Evolutionary conservation across 1,139 yeast genomes (phyloP).

Genomic region (Magnusiomyces clavatus): DNA sequence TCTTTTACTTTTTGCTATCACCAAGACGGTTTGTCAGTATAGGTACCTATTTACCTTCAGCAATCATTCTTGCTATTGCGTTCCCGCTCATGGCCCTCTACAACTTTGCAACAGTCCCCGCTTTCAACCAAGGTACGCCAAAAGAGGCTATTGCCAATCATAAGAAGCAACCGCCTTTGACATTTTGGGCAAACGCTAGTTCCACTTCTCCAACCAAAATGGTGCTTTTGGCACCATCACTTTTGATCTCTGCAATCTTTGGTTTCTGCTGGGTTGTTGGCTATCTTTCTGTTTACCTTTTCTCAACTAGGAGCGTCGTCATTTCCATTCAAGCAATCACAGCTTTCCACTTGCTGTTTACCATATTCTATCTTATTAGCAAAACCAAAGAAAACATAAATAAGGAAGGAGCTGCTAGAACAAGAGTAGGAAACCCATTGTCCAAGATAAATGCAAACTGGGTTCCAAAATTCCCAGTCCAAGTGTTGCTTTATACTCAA

Average conservation of each 20-base stretch:
- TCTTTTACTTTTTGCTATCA: slow-evolving; percentile 77
- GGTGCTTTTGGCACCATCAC: slow-evolving; percentile 16
- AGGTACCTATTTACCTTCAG: slow-evolving; percentile 88
- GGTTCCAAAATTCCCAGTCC: slow-evolving; percentile 18
- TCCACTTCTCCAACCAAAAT: not conserved
- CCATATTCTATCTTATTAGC: not conserved
- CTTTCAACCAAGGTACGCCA: slow-evolving; percentile 8
- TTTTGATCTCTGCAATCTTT: slow-evolving; percentile 20
- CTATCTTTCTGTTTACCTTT: slow-evolving; percentile 16
- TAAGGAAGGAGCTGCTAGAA: not conserved
- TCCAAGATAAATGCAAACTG: not conserved
- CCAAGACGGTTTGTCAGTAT: slow-evolving; percentile 82
- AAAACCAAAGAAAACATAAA: not conserved
- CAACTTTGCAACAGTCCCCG: slow-evolving; percentile 20
- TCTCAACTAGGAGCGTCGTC: slow-evolving; percentile 12
- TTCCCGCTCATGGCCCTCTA: slow-evolving; percentile 68
- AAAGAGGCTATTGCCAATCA: slow-evolving; percentile 4
- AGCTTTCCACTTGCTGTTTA: slow-evolving; percentile 4
- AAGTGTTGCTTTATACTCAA: slow-evolving; percentile 19
- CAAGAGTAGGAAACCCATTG: not conserved
- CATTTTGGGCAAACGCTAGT: not conserved
- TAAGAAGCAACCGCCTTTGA: not conserved
- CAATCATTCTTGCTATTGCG: slow-evolving; percentile 61
- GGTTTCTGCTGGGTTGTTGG: slow-evolving; percentile 19
- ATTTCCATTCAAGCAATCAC: slow-evolving; percentile 13